Base-by-base conservation (phyloP, 345 rosid species). In the Citrus maxima region DNA sequence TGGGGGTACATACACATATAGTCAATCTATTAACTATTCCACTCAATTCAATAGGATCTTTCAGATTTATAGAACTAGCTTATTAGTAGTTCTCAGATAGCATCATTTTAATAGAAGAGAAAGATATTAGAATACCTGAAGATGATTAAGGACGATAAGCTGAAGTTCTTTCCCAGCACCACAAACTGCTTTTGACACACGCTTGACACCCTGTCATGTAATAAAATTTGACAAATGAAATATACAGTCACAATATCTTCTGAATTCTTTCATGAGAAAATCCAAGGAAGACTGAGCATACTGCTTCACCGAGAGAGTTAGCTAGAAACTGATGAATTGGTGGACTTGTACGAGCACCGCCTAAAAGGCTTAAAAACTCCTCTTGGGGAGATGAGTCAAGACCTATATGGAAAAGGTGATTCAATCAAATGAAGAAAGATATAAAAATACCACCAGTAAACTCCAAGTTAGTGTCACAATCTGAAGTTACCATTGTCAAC, bases 121-220 rank as follows among this genome's bases (percentile, higher is more conserved):
- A 69, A 37, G 63, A 59, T 54, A 76, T 77, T 65, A 79, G 27
- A 71, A 84, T 75, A 89, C 99, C 99, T 93, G 97, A 62, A 95
- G 91, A 85, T 95, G 96, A 85, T 93, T 88, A 66, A 89, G 95
- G 82, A 95, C 90, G 79, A 95, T 82, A 62, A 73, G 88, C 85
- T 93, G 95, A 79, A 95, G 96, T 80, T 93, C 99, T 92, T 89
- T 95, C 82, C 93, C 97, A 61, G 97, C 92, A 82, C 96, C 93
- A 85, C 95, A 86, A 75, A 90, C 92, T 67, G 86, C 88, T 84
- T 93, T 95, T 71, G 90, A 87, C 46, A 92, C 90, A n/a, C 95
- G 93, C 88, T 95, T 95, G 80, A 90, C 86, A 67, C 95, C 97
- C 99, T 95, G 83, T 78, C 68, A 81, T 27, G 58, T 62, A 81